Evolutionary conservation across 2,329 filamentous ascomycete species (phyloP).

Genomic region (Huntiella bhutanensis): DNA sequence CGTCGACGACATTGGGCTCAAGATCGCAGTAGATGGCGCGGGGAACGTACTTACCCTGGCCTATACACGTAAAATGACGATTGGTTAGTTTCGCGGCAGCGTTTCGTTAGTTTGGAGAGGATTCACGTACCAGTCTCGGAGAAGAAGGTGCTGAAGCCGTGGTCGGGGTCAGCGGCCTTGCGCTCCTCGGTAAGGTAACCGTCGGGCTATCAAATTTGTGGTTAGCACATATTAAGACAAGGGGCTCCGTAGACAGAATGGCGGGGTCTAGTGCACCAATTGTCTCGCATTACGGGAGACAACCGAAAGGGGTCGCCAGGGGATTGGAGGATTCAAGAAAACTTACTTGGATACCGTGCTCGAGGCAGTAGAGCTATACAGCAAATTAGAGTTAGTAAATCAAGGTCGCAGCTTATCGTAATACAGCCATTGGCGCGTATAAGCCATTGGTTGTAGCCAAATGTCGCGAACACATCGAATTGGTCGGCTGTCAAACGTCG

Average conservation of each 20-base stretch:
- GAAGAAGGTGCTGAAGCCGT: constrained; percentile 99
- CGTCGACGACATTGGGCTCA: constrained; percentile 97
- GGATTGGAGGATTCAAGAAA: constrained; percentile 9
- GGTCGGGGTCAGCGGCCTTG: constrained; percentile 79
- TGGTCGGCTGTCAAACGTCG: too few species aligned
- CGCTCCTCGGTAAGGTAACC: constrained; percentile 97
- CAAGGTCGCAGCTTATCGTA: not conserved
- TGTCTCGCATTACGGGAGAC: not conserved
- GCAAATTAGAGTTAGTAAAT: constrained; percentile 1
- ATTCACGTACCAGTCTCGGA: constrained; percentile 73
- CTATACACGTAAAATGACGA: constrained; percentile 25
- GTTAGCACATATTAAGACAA: not conserved
- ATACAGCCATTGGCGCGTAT: too few species aligned
- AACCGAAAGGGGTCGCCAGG: not conserved
- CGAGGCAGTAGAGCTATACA: constrained; percentile 88
- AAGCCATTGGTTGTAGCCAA: too few species aligned
- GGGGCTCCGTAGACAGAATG: not conserved
- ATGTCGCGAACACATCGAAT: too few species aligned
- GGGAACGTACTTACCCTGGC: constrained; percentile 96
- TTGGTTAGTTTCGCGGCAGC: not conserved
- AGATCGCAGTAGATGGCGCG: constrained; percentile 99
- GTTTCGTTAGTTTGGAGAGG: not conserved
- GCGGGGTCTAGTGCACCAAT: too few species aligned
- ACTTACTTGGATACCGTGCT: constrained; percentile 95
- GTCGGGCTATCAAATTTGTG: constrained; percentile 49